These are phyloP conservation scores for Cercospora sesami DNA, from an alignment of 2,329 filamentous ascomycete species.

Conservation along the genomic window DNA sequence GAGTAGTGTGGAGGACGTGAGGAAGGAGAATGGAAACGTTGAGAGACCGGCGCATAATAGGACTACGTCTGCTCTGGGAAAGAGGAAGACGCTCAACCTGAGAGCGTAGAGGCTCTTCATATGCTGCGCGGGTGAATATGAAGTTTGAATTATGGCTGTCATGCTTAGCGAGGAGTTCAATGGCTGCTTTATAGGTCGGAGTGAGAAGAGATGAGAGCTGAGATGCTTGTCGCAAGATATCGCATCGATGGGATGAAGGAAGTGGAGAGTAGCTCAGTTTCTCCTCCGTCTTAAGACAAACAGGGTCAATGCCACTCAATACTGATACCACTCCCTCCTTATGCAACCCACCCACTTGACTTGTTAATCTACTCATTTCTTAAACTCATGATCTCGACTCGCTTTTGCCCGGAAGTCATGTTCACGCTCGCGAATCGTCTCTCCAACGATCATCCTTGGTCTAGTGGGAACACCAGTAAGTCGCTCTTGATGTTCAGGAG, in stretches of 20 bases:
- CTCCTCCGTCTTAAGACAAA: neutral
- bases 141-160: neutral
- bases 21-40: neutral
- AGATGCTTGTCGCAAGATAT: neutral
- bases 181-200: neutral
- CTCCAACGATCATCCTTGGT: neutral
- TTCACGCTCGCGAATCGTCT: neutral
- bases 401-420: neutral
- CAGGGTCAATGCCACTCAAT: neutral
- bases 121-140: neutral
- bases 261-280: neutral
- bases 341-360: neutral
- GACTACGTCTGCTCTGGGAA: constrained; percentile 9
- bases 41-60: neutral
- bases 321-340: neutral
- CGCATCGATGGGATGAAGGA: neutral
- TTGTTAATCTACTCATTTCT: neutral
- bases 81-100: constrained; percentile 12
- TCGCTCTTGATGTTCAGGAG: neutral
- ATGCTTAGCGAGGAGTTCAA: constrained; percentile 1
- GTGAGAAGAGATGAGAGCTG: neutral
- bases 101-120: neutral
- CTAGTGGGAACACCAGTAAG: neutral
- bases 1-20: neutral
- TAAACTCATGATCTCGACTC: no score